Conservation (phyloP, 495 filamentous ascomycete species). For the Tricharina praecox region DNA sequence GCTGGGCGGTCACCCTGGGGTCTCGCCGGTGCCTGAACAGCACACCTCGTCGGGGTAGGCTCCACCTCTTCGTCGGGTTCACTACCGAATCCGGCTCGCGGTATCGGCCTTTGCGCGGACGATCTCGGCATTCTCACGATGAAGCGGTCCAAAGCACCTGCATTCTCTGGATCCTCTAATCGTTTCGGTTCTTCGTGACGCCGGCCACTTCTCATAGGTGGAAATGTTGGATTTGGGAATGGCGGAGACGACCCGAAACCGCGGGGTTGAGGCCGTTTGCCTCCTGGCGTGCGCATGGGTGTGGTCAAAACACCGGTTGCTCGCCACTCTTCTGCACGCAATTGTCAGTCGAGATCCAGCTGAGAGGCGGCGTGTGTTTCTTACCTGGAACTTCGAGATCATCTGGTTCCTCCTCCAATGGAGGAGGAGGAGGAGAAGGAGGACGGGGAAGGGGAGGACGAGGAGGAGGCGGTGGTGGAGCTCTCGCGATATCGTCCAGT, state of each 20-base stretch:
- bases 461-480: background rate
- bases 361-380: no score
- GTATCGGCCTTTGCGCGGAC: background rate
- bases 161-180: slow-evolving; percentile 4
- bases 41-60: background rate
- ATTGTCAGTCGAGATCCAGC: no score
- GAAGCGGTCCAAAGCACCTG: slow-evolving; percentile 3
- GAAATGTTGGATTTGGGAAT: background rate
- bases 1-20: background rate
- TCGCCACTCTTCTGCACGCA: no score
- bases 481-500: background rate
- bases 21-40: background rate
- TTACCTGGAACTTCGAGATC: no score
- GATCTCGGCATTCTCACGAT: background rate
- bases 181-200: background rate
- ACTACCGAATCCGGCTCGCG: background rate
- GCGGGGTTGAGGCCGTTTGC: background rate
- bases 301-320: no score
- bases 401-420: no score
- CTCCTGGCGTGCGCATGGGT: no score
- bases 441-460: background rate
- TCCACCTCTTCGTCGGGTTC: background rate
- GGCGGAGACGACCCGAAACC: background rate
- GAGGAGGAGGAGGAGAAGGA: no score
- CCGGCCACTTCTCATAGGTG: background rate